Conservation (phyloP, 768 basidiomycete species). For the Boletus eberwhitei region DNA sequence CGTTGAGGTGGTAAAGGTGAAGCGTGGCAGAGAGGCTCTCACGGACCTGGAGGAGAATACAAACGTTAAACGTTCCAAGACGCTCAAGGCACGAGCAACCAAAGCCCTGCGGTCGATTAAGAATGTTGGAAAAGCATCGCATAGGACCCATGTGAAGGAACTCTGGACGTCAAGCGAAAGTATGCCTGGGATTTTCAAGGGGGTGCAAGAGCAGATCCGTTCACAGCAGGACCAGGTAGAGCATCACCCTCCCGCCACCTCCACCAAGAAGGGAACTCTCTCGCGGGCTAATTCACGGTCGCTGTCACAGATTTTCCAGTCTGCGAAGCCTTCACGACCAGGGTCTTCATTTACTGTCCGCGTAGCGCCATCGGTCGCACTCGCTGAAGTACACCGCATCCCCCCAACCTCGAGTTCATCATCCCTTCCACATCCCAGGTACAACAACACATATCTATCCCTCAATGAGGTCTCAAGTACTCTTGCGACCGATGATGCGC, state of each 20-base stretch:
- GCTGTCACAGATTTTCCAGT: constrained; percentile 28
- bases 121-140: constrained; percentile 36
- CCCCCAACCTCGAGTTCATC: constrained; percentile 5
- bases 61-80: constrained; percentile 35
- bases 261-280: constrained; percentile 27
- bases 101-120: constrained; percentile 46
- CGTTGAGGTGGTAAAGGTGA: constrained; percentile 58
- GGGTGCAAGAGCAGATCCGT: constrained; percentile 23
- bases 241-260: constrained; percentile 9
- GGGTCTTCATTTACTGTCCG: constrained; percentile 22
- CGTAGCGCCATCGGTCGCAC: constrained; percentile 19
- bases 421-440: constrained; percentile 5
- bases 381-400: constrained; percentile 16
- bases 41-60: constrained; percentile 24
- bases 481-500: constrained; percentile 8
- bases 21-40: constrained; percentile 32
- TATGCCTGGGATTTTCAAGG: constrained; percentile 26
- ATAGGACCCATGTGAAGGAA: constrained; percentile 40
- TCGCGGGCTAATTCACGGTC: constrained; percentile 29
- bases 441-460: constrained; percentile 28
- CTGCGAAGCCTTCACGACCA: constrained; percentile 27
- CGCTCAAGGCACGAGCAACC: constrained; percentile 46
- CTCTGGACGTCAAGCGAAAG: constrained; percentile 31
- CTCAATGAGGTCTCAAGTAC: constrained; percentile 13
- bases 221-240: constrained; percentile 14